Evolutionary conservation across 345 rosid species (phyloP).

Genomic region (Viola odorata): DNA sequence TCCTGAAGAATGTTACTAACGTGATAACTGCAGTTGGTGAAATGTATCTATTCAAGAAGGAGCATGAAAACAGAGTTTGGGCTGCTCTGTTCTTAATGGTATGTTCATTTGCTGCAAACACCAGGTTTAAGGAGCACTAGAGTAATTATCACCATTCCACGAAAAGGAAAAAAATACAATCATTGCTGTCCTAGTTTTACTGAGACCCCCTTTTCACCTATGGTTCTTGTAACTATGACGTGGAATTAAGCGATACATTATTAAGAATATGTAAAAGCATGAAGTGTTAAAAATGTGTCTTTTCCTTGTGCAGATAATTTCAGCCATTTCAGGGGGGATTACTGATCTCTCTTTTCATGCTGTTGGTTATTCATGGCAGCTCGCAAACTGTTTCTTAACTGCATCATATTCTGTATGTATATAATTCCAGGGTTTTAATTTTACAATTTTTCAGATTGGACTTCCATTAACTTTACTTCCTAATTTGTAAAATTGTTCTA

Average conservation of each 20-base stretch:
- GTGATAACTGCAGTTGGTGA: slow-evolving; percentile 96
- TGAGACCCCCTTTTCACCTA: too few relatives aligned
- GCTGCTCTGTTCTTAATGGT: slow-evolving; percentile 96
- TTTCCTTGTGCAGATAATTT: slow-evolving; percentile 56
- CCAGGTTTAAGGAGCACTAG: not conserved
- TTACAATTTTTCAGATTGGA: not conserved
- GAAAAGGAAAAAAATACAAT: too few relatives aligned
- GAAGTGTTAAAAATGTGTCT: slow-evolving; percentile 5
- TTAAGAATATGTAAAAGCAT: too few relatives aligned
- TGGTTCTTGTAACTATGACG: too few relatives aligned
- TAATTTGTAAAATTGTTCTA: not conserved
- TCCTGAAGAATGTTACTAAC: slow-evolving; percentile 94
- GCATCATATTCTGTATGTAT: slow-evolving; percentile 92
- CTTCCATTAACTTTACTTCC: too few relatives aligned
- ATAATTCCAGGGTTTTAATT: slow-evolving; percentile 6
- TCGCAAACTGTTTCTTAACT: slow-evolving; percentile 81
- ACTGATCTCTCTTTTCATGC: slow-evolving; percentile 90
- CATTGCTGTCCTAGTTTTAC: too few relatives aligned
- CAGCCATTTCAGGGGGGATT: slow-evolving; percentile 94
- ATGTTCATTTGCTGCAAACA: slow-evolving; percentile 18
- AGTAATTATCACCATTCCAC: too few relatives aligned
- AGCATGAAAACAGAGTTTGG: slow-evolving; percentile 94
- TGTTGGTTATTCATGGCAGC: slow-evolving; percentile 91
- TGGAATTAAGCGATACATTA: too few relatives aligned
- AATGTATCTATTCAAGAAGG: slow-evolving; percentile 89